Base-by-base conservation (phyloP, 306 rosid genomes). In the Medicago arabica region DNA sequence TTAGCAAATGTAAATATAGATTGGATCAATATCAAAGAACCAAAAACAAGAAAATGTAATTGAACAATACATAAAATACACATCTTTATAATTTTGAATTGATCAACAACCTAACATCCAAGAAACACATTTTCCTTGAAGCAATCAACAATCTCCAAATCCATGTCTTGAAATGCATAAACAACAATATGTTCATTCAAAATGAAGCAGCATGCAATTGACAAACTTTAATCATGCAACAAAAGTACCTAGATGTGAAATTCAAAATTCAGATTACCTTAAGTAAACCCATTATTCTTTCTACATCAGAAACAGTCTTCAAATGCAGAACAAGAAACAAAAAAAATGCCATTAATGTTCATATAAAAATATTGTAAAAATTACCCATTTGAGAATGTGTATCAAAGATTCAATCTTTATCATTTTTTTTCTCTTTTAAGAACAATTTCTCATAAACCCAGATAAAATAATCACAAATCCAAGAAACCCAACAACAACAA, bases 401-500 rank as follows among this genome's bases (percentile, higher is more conserved):
- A 74, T 43, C 13, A 64, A 80, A 76, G 67, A 84, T 44, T 80
- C 73, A 39, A 72, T 50, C 66, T 84, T 83, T 83, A 44, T 49
- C 23, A 34, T 34, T 34, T 34, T 34, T 34, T 5, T 34, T 34
- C 4, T 54, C 12, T 46, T 78, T 25, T 18, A 3, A 16, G 6
- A 17, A 15, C 62, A 57, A 18, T 39, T 60, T 59, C 41, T 69
- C 34, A 36, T 8, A 15, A 0, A 69, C 65, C 71, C 63, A 34
- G 7, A 9, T 10, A 9, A 60, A n/a, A 44, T 70, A 62, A 59
- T 8, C 39, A 49, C 4, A 0, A 49, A 13, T 16, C 54, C n/a
- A 47, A 47, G 7, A 47, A 47, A 36, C 53, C 44, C 75, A 39
- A 6, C 17, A 49, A 49, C 7, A 15, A 49, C n/a, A n/a, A n/a